Evolutionary conservation across 257 asterid genomes (phyloP).

Genomic region (Solanum pennellii): DNA sequence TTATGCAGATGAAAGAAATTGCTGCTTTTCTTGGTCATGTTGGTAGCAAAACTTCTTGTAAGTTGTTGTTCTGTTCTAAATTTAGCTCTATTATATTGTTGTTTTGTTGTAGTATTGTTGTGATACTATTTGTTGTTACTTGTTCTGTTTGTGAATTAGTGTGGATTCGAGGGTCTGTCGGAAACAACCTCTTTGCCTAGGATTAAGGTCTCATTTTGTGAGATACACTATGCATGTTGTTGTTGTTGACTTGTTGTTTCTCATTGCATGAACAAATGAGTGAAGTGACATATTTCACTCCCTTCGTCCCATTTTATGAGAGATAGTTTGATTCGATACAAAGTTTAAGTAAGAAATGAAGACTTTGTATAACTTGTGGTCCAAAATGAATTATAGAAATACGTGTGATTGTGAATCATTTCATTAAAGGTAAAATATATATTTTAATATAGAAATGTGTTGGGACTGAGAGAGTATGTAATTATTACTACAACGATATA

Average conservation of each 20-base stretch:
- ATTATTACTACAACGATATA: too few relatives aligned
- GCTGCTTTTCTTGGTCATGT: conserved; percentile 83
- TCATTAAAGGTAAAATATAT: too few relatives aligned
- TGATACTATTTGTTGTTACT: background rate
- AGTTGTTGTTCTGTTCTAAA: conserved; percentile 3
- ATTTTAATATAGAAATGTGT: too few relatives aligned
- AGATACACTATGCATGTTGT: background rate
- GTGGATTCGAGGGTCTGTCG: background rate
- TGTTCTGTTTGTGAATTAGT: background rate
- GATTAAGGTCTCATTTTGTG: background rate
- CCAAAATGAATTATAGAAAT: too few relatives aligned
- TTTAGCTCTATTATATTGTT: background rate
- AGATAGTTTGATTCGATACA: too few relatives aligned
- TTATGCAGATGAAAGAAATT: conserved; percentile 61
- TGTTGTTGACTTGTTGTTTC: background rate
- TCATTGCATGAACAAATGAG: background rate
- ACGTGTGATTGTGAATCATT: too few relatives aligned
- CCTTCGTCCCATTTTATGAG: too few relatives aligned
- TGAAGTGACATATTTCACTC: background rate
- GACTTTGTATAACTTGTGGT: too few relatives aligned
- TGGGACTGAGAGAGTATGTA: background rate
- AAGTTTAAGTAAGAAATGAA: too few relatives aligned
- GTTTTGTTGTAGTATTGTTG: background rate
- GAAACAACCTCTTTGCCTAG: background rate
- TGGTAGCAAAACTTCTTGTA: conserved; percentile 71